Evolutionary conservation across 2,329 filamentous ascomycete species (phyloP).

Genomic region (Neocatenulostroma microsporum): DNA sequence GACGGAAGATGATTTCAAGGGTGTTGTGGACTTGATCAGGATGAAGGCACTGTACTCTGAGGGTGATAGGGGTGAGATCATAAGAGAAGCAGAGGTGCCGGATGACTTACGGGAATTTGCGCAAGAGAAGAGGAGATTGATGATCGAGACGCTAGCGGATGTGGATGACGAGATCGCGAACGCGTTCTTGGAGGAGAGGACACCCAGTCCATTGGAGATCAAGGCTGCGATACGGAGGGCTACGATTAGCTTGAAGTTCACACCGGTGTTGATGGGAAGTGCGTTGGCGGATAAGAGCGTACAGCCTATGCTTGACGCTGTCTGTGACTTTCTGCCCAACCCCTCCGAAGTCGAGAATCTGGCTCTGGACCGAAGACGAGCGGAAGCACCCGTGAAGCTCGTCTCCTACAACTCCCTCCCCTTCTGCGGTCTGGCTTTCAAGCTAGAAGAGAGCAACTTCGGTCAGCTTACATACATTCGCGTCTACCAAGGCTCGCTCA

Average conservation of each 20-base stretch:
- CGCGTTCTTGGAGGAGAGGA: constrained; percentile 79
- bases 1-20: constrained; percentile 80
- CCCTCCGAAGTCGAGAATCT: constrained; percentile 82
- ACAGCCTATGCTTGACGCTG: constrained; percentile 93
- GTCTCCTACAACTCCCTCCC: constrained; percentile 89
- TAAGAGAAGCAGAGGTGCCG: constrained; percentile 75
- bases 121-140: constrained; percentile 70
- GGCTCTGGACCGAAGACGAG: constrained; percentile 73
- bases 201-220: constrained; percentile 72
- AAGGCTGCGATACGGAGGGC: constrained; percentile 85
- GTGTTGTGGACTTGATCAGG: constrained; percentile 82
- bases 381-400: constrained; percentile 74
- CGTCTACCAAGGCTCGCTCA: constrained; percentile 88
- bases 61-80: constrained; percentile 65
- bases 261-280: constrained; percentile 92
- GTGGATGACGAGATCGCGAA: constrained; percentile 98
- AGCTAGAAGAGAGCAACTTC: constrained; percentile 97
- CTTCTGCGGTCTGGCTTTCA: constrained; percentile 94
- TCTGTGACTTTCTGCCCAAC: constrained; percentile 93
- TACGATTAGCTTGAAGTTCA: constrained; percentile 84
- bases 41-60: constrained; percentile 95
- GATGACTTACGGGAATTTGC: constrained; percentile 68
- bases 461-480: constrained; percentile 97
- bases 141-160: constrained; percentile 93
- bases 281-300: constrained; percentile 90